phyloP scores from a whole-genome alignment of 345 rosid genomes.

The Gossypium arboreum region DNA sequence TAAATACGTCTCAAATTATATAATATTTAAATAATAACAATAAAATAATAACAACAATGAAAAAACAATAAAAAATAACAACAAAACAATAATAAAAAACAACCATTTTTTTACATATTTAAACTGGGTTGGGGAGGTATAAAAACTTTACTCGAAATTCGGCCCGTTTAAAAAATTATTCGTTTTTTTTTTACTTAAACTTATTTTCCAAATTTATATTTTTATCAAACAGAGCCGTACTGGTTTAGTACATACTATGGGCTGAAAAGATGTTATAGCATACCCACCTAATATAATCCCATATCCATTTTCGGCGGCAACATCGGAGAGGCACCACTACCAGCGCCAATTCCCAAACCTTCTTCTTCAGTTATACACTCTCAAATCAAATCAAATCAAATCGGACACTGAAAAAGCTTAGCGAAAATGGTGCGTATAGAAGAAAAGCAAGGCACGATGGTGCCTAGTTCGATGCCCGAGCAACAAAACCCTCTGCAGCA shows the following conservation, averaged over 20 bases:
- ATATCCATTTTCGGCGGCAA: background rate
- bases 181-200: accelerated
- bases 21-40: no score
- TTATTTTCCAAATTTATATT: no score
- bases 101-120: no score
- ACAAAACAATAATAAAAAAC: no score
- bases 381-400: background rate
- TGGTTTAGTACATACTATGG: background rate
- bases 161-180: accelerated
- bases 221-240: no score
- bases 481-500: conserved; percentile 58
- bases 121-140: accelerated
- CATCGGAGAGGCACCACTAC: background rate
- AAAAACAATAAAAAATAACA: no score
- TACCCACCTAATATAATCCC: no score
- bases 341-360: background rate
- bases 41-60: no score
- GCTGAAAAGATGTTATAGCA: no score
- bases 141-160: no score
- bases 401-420: background rate
- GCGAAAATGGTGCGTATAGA: conserved; percentile 42
- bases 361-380: no score
- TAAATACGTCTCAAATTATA: no score
- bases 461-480: conserved; percentile 35
- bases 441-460: conserved; percentile 36